phyloP scores from a whole-genome alignment of 441 rosid genomes.

The Macaranga tanarius region DNA sequence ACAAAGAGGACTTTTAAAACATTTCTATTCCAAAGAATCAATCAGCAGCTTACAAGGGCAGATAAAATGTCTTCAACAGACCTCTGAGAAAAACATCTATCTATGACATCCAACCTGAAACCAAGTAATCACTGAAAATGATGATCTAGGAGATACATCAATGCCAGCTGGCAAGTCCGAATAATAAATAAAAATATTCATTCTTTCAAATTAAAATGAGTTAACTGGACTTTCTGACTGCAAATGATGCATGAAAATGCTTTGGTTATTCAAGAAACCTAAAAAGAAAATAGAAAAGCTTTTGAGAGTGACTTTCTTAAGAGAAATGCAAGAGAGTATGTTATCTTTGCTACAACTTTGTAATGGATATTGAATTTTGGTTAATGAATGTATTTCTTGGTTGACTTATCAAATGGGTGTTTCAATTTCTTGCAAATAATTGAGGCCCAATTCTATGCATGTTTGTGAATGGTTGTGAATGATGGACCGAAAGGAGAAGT shows the following conservation, averaged over 20 bases:
- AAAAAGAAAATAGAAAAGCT: background rate
- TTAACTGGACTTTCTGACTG: background rate
- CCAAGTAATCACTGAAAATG: conserved; percentile 19
- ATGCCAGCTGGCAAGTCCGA: background rate
- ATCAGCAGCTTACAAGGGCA: conserved; percentile 65
- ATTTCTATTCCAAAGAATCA: background rate
- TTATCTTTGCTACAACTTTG: too few species aligned
- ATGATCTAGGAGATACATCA: conserved; percentile 15
- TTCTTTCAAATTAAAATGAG: background rate
- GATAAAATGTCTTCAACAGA: conserved; percentile 79
- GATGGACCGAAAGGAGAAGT: too few species aligned
- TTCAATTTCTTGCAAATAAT: too few species aligned
- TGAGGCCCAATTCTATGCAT: too few species aligned
- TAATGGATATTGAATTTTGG: too few species aligned
- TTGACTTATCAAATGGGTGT: too few species aligned
- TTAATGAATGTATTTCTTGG: too few species aligned
- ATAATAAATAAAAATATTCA: background rate
- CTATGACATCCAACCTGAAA: conserved; percentile 72
- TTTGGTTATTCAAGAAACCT: background rate
- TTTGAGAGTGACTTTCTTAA: conserved; percentile 1
- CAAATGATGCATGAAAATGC: background rate
- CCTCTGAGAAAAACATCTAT: conserved; percentile 70
- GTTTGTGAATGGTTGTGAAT: too few species aligned
- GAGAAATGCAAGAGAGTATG: background rate
- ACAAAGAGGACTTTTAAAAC: background rate